Evolutionary conservation across 78 protist genomes (phyloP).

Genomic region (Speleostelium caveatum): DNA sequence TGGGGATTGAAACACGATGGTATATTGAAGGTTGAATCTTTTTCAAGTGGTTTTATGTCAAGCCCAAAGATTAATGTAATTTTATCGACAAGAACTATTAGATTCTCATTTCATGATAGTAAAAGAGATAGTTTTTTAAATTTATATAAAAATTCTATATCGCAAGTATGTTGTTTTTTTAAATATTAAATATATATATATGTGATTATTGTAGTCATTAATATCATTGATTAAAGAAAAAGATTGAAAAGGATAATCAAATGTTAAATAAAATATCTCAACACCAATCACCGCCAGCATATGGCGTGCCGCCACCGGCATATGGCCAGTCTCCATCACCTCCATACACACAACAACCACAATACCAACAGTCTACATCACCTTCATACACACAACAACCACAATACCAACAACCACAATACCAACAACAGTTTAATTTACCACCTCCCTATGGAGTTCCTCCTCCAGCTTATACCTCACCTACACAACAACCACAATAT

Average conservation of each 20-base stretch:
- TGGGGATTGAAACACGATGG: background rate
- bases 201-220: too few relatives aligned
- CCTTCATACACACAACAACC: background rate
- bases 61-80: constrained; percentile 47
- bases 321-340: too few relatives aligned
- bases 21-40: background rate
- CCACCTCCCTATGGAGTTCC: background rate
- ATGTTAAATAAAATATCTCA: too few relatives aligned
- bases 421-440: background rate
- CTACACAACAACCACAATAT: background rate
- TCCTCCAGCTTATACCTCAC: background rate
- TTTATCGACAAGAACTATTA: constrained; percentile 3
- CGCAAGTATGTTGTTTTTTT: too few relatives aligned
- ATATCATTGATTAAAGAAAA: too few relatives aligned
- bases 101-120: constrained; percentile 60
- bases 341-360: too few relatives aligned
- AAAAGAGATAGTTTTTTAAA: constrained; percentile 39
- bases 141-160: too few relatives aligned
- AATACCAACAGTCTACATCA: too few relatives aligned
- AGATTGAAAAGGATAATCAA: too few relatives aligned
- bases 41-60: constrained; percentile 17
- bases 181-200: too few relatives aligned
- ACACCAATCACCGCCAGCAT: too few relatives aligned
- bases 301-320: too few relatives aligned
- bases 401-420: background rate